Evolutionary conservation across 2,329 filamentous ascomycete genomes (phyloP).

Genomic region (Helotiales sp.): DNA sequence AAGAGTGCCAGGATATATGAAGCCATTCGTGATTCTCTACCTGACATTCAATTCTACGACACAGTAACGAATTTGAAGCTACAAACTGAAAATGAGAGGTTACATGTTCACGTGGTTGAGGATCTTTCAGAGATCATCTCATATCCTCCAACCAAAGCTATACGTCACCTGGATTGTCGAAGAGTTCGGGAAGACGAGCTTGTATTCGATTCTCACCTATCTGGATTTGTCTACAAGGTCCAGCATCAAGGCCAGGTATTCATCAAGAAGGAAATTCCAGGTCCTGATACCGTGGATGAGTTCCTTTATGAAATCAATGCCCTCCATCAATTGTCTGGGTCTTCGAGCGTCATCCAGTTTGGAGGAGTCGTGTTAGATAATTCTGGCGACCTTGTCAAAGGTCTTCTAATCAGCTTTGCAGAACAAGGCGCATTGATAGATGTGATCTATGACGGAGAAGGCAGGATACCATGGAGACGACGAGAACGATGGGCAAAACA

Average conservation of each 20-base stretch:
- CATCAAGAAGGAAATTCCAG: conserved; percentile 98
- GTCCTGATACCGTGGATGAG: conserved; percentile 91
- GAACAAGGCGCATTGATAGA: conserved; percentile 87
- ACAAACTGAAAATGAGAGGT: conserved; percentile 79
- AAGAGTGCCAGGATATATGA: conserved; percentile 94
- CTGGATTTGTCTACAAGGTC: conserved; percentile 97
- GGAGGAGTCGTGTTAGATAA: conserved; percentile 88
- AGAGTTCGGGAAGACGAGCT: conserved; percentile 73
- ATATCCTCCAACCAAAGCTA: conserved; percentile 72
- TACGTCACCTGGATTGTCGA: conserved; percentile 70
- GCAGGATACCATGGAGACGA: conserved; percentile 62
- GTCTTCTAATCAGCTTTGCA: conserved; percentile 85
- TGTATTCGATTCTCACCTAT: conserved; percentile 87
- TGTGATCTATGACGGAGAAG: conserved; percentile 77
- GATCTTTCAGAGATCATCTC: conserved; percentile 85
- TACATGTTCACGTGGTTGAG: conserved; percentile 98
- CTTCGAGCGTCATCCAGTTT: conserved; percentile 78
- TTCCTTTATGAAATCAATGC: conserved; percentile 98
- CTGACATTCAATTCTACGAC: conserved; percentile 94
- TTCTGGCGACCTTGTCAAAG: conserved; percentile 71
- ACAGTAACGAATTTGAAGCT: conserved; percentile 96
- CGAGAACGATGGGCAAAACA: conserved; percentile 88
- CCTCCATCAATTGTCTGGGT: conserved; percentile 72
- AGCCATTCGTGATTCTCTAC: conserved; percentile 85
- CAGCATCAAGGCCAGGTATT: conserved; percentile 64